Evolutionary conservation across 2,329 filamentous ascomycete species (phyloP).

Genomic region (Aspergillus ochraceus): DNA sequence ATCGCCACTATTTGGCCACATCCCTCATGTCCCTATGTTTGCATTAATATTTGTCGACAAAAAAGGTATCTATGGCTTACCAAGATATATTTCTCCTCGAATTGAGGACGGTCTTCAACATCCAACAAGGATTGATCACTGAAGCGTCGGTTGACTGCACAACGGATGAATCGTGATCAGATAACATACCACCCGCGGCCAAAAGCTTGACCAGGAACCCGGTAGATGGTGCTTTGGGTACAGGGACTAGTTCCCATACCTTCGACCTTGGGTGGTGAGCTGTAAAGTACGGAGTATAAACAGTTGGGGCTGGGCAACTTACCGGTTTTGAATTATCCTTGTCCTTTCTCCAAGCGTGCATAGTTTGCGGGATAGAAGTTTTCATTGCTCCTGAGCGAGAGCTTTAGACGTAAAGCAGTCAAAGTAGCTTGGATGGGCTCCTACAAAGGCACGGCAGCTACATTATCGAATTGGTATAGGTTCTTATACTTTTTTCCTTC

Average conservation of each 20-base stretch:
- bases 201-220: constrained; percentile 12
- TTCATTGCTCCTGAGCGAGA: not conserved
- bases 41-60: not conserved
- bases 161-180: not conserved
- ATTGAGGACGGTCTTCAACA: constrained; percentile 13
- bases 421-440: too few relatives aligned
- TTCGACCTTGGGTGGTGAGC: not conserved
- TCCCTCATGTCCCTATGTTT: constrained; percentile 14
- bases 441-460: too few relatives aligned
- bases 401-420: too few relatives aligned
- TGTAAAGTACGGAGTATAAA: not conserved
- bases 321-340: constrained; percentile 11
- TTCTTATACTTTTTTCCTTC: too few relatives aligned
- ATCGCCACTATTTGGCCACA: constrained; percentile 13
- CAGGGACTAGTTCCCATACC: constrained; percentile 13
- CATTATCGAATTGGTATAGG: too few relatives aligned
- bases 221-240: constrained; percentile 2
- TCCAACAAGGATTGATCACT: constrained; percentile 13
- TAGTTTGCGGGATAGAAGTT: not conserved
- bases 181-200: constrained; percentile 8
- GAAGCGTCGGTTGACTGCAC: not conserved
- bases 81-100: constrained; percentile 13
- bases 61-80: not conserved
- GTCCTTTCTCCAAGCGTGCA: constrained; percentile 16
- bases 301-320: not conserved